Base-by-base conservation (phyloP, 2,329 filamentous ascomycete species). In the Ophiosphaerella herpotricha region DNA sequence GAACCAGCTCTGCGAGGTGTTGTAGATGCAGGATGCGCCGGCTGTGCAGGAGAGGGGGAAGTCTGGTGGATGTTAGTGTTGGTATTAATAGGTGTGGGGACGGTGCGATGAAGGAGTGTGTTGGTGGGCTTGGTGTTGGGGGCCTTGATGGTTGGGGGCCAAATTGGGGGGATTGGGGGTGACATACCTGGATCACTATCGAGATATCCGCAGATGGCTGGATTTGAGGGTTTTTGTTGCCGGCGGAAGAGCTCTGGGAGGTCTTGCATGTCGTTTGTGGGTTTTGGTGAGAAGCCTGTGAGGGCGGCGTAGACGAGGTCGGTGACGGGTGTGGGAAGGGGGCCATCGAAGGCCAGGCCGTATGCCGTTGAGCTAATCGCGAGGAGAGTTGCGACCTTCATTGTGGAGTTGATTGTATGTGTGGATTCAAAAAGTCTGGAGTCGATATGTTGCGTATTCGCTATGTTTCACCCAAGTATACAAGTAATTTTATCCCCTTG, bases 151-250 rank as follows among this genome's bases (percentile, higher is more conserved):
- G 16, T 18, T 16, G 18, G 26, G 26, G 26, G 26, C 26, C 26
- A 4, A 29, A 29, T 29, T 29, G 2, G 26, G 26, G 26, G 2
- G 6, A 1, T 2, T 3, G 36, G 36, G 50, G 21, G 11, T 24
- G 21, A 32, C 48, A 14, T 54, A 59, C 58, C 49, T 44, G 33
- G 16, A 16, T 52, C 51, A 26, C 55, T 56, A 14, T 53, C 16
- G 29, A 61, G 35, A 36, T 55, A 61, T 23, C 58, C 58, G 31
- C 58, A 61, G 1, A 59, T 7, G 3, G 36, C 50, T 7, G 45
- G 7, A 23, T 47, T 33, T 33, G 50, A 41, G 23, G 37, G 12
- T 29, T 49, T 41, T 32, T 41, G 16, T 54, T 52, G 57, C n/a
- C 56, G 44, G 18, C 55, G 51, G 40, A 59, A 59, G 8, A 59